Evolutionary conservation across 495 filamentous ascomycete species (phyloP), one percentile per base, ranked within the genome.

Genomic region (Podospora didyma): DNA sequence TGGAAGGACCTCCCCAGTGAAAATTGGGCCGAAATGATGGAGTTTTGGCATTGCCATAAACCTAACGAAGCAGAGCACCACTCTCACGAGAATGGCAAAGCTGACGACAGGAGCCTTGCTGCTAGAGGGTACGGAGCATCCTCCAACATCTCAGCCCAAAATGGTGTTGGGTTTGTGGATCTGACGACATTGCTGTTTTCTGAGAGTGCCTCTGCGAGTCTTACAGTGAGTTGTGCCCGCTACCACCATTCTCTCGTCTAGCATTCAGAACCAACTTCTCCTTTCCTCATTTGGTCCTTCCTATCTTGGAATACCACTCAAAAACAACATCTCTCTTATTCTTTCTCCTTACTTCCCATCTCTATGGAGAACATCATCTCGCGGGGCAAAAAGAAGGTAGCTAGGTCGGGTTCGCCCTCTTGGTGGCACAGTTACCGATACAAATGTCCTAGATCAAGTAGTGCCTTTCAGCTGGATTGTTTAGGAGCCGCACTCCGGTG

Each of bases 1-100:
- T 98, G 95, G 94, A 96, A 92, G 71, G 92, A 97, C 64, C 78
- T 98, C 4, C 94, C 94, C 1, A 96, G 90, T 61, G 90, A 92
- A 56, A 94, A 96, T 63, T 99, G 94, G 94, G 94, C 93, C 2
- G 94, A 99, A 70, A 97, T 97, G 95, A 99, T 99, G 94, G 94
- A 99, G 67, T 96, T 97, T 62, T 99, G 94, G 94, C 94, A 99
- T 71, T 99, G 94, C 67, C 94, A 98, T 69, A 97, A 97, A 66
- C 94, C 91, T 42, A 60, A 78, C n/a, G 59, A 74, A 19, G 60
- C 78, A 19, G 59, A 73, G 17, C 58, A 68, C 24, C 56, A 71
- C 24, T 62, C 73, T 53, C 62, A 68, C 16, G 54, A 58, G 14
- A 24, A 64, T 41, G 31, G 59, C 50, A 54, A 76, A 60, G 71